Percentiles rank a stretch among this genome's conserved stretches.
phyloP scores from a whole-genome alignment of 164 flowering plant species.

The Magnolia changhungtana region DNA sequence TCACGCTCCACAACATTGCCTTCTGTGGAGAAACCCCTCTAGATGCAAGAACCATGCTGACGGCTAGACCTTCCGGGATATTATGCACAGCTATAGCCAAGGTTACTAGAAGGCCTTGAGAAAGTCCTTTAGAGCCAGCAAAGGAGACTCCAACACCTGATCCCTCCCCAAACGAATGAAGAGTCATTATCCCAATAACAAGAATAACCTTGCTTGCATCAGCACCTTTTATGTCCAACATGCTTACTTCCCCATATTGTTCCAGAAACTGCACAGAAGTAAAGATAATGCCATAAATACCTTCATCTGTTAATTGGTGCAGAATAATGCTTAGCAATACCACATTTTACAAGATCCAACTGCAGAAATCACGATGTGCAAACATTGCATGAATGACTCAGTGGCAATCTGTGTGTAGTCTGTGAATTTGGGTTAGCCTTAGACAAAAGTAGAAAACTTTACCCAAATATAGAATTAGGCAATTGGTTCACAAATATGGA shows the following conservation, averaged over 20 bases:
- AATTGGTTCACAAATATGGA: not conserved
- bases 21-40: constrained; percentile 98
- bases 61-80: constrained; percentile 98
- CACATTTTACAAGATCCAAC: not conserved
- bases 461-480: not conserved
- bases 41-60: constrained; percentile 95
- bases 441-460: too few species aligned
- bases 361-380: not conserved
- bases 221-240: constrained; percentile 98
- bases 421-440: too few species aligned
- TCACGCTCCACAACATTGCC: constrained; percentile 97
- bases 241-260: constrained; percentile 93
- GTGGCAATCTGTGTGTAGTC: too few species aligned
- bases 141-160: constrained; percentile 99
- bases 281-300: not conserved
- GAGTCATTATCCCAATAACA: constrained; percentile 98
- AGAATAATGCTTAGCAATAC: not conserved
- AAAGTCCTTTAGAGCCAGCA: constrained; percentile 97
- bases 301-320: not conserved
- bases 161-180: constrained; percentile 99
- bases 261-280: constrained; percentile 68
- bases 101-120: constrained; percentile 91
- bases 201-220: constrained; percentile 91
- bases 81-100: constrained; percentile 98
- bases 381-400: too few species aligned